A percentile compares a stretch with the other conserved stretches of the same genome.
Conservation (phyloP, 2,329 filamentous ascomycete genomes). For the Fusarium multiceps region DNA sequence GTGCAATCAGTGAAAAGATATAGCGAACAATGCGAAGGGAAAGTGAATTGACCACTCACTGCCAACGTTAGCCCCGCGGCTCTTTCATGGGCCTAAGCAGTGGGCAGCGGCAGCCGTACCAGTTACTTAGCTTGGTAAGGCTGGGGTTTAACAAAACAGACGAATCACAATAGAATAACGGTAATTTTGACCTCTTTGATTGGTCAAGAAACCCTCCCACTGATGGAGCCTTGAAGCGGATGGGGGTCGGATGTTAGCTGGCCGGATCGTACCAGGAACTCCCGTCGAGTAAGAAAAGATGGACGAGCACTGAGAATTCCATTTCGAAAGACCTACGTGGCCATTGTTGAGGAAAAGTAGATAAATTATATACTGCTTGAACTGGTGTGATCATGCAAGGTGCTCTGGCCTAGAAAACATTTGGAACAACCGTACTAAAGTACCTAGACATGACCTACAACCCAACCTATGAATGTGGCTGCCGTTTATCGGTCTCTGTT, state of each 20-base stretch:
- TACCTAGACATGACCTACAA: neutral
- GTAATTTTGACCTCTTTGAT: conserved; percentile 48
- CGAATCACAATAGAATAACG: conserved; percentile 45
- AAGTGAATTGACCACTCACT: conserved; percentile 4
- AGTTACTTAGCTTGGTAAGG: conserved; percentile 23
- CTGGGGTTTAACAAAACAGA: conserved; percentile 6
- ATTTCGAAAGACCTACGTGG: conserved; percentile 19
- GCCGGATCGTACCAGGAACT: conserved; percentile 42
- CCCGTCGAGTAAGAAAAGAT: neutral
- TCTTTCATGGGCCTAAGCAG: conserved; percentile 10
- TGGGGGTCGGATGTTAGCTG: conserved; percentile 43
- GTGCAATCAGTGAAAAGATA: conserved; percentile 9
- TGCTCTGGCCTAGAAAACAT: neutral
- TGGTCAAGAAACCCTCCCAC: conserved; percentile 34
- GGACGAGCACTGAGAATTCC: neutral
- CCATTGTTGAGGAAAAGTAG: neutral
- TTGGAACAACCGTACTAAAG: neutral
- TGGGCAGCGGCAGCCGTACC: conserved; percentile 4
- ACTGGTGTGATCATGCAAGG: neutral
- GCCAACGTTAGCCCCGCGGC: conserved; percentile 1
- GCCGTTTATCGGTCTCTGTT: neutral
- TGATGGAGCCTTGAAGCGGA: conserved; percentile 5
- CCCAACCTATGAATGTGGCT: neutral
- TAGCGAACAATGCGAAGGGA: neutral
- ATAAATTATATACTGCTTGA: neutral